Evolutionary conservation across 306 rosid genomes (phyloP).

Genomic region (Canavalia gladiata): DNA sequence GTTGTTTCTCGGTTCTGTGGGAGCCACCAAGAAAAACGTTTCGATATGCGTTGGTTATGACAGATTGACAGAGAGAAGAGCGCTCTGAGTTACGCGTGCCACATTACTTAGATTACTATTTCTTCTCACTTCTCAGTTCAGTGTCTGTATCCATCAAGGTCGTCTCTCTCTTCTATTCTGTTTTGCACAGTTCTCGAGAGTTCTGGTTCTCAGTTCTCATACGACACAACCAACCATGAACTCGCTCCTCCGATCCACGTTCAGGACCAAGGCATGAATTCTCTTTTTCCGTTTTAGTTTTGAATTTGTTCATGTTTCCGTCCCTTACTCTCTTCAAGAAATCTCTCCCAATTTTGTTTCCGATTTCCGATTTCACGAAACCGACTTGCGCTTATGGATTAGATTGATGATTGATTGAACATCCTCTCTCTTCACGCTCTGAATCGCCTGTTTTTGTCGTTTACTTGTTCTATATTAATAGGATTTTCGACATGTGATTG

Average conservation of each 20-base stretch:
- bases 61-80: background rate
- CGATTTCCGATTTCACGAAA: background rate
- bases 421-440: background rate
- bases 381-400: background rate
- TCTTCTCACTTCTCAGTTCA: background rate
- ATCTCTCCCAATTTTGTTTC: background rate
- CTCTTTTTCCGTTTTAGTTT: background rate
- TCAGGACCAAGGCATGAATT: constrained; percentile 42
- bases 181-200: background rate
- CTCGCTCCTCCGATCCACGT: constrained; percentile 47
- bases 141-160: background rate
- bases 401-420: constrained; percentile 1
- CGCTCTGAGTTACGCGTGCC: background rate
- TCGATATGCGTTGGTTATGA: background rate
- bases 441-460: background rate
- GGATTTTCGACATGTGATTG: constrained; percentile 1
- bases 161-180: background rate
- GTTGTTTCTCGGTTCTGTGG: background rate
- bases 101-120: background rate
- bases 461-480: background rate
- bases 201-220: background rate
- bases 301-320: constrained; percentile 28
- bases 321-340: background rate
- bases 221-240: constrained; percentile 18
- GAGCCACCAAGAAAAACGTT: background rate